These are phyloP conservation scores for Ophiostoma fasciatum DNA, from an alignment of 2,329 filamentous ascomycete genomes.

Conservation along the genomic window DNA sequence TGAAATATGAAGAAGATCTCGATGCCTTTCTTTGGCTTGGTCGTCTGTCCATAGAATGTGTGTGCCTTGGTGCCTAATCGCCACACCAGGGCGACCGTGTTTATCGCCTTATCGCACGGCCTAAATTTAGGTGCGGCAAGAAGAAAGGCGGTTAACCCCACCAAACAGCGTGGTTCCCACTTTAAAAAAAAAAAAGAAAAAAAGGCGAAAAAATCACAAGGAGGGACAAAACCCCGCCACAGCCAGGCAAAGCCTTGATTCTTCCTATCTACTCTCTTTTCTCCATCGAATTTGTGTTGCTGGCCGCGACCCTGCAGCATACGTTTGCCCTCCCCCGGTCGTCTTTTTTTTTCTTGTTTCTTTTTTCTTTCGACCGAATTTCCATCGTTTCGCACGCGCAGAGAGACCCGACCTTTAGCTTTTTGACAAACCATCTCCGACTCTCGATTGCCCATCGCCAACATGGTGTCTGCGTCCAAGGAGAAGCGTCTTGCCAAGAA, in stretches of 20 bases:
- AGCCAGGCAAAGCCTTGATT: conserved; percentile 4
- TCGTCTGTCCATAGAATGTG: too few relatives aligned
- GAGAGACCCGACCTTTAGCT: neutral
- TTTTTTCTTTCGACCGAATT: neutral
- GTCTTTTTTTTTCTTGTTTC: neutral
- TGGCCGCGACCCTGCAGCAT: conserved; percentile 6
- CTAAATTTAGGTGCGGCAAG: too few relatives aligned
- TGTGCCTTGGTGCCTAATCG: conserved; percentile 9
- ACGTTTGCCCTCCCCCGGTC: too few relatives aligned
- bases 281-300: conserved; percentile 5
- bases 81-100: neutral
- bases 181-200: conserved; percentile 1
- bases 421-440: neutral
- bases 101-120: conserved; percentile 7
- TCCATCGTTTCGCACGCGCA: neutral
- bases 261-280: conserved; percentile 2
- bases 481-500: conserved; percentile 59
- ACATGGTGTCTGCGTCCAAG: conserved; percentile 56
- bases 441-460: conserved; percentile 20
- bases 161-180: too few relatives aligned
- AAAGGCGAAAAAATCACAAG: conserved; percentile 1
- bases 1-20: too few relatives aligned
- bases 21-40: too few relatives aligned
- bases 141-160: too few relatives aligned
- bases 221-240: conserved; percentile 4